A percentile compares a stretch with the other conserved stretches of the same genome.
phyloP scores from a whole-genome alignment of 768 basidiomycete species.

The Sporobolomyces phaffii region DNA sequence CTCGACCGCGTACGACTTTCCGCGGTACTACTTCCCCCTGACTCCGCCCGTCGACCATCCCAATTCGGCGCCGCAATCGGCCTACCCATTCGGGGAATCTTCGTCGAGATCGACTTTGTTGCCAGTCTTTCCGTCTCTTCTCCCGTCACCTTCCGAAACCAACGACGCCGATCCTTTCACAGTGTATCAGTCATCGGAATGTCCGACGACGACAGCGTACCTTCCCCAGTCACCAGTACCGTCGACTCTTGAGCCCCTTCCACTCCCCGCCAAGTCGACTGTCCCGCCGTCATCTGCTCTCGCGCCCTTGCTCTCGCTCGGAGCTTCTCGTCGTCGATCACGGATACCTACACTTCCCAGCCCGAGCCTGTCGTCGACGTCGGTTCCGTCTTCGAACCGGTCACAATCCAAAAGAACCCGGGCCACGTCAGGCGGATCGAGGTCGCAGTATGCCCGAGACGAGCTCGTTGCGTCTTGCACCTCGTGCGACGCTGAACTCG shows the following conservation, averaged over 20 bases:
- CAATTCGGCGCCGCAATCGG: not conserved
- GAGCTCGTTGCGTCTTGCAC: not conserved
- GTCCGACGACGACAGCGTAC: not conserved
- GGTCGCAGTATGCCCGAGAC: not conserved
- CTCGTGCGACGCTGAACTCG: not conserved
- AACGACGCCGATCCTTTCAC: not conserved
- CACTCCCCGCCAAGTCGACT: too few relatives aligned
- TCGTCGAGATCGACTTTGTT: not conserved
- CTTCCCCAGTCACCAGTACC: too few relatives aligned
- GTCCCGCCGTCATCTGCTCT: not conserved
- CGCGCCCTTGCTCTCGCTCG: not conserved
- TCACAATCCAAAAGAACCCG: not conserved
- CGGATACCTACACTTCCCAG: not conserved
- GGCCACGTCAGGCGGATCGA: not conserved
- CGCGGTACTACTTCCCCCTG: not conserved
- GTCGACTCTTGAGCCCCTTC: not conserved
- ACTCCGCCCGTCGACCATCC: conserved; percentile 5
- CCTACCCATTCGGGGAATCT: not conserved
- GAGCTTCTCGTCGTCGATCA: not conserved
- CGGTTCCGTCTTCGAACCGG: not conserved
- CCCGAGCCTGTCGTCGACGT: not conserved
- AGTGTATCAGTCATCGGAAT: not conserved
- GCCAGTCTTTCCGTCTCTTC: not conserved
- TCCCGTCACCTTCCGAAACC: not conserved
- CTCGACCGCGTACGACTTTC: not conserved